Conservation (phyloP, 768 basidiomycete species). For the Glaciozyma martinii region DNA sequence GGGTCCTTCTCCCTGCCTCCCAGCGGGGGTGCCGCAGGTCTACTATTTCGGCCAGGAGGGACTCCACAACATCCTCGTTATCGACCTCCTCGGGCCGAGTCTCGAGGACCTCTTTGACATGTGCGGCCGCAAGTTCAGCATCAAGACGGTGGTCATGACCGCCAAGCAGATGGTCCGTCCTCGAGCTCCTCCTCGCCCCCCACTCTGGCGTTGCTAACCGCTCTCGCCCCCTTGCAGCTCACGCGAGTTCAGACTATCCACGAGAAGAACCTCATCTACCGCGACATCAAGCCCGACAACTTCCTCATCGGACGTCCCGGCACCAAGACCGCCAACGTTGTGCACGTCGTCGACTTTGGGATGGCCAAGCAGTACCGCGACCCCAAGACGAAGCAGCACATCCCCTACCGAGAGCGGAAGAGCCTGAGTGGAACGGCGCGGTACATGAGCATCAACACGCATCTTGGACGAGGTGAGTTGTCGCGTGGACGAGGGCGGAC, state of each 20-base stretch:
- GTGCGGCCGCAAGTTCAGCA: slow-evolving; percentile 93
- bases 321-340: slow-evolving; percentile 71
- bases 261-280: slow-evolving; percentile 98
- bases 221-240: slow-evolving; percentile 49
- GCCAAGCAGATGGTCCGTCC: slow-evolving; percentile 90
- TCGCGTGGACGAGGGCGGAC: slow-evolving; percentile 15
- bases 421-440: slow-evolving; percentile 92
- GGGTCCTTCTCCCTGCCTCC: not conserved
- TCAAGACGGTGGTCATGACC: slow-evolving; percentile 98
- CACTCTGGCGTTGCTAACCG: not conserved
- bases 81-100: slow-evolving; percentile 92
- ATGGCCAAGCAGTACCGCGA: slow-evolving; percentile 99
- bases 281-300: slow-evolving; percentile 99
- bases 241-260: slow-evolving; percentile 95
- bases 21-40: slow-evolving; percentile 96
- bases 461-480: slow-evolving; percentile 82
- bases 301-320: slow-evolving; percentile 91
- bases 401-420: slow-evolving; percentile 97
- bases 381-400: slow-evolving; percentile 98
- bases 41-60: slow-evolving; percentile 99
- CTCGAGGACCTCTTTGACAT: slow-evolving; percentile 98
- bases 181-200: not conserved
- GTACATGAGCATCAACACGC: slow-evolving; percentile 99
- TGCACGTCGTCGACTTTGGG: slow-evolving; percentile 77
- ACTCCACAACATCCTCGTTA: slow-evolving; percentile 95